Percentiles rank a stretch among this genome's conserved stretches.
Evolutionary conservation across 2,329 filamentous ascomycete species (phyloP).

Genomic region (Cadophora luteo-olivacea): DNA sequence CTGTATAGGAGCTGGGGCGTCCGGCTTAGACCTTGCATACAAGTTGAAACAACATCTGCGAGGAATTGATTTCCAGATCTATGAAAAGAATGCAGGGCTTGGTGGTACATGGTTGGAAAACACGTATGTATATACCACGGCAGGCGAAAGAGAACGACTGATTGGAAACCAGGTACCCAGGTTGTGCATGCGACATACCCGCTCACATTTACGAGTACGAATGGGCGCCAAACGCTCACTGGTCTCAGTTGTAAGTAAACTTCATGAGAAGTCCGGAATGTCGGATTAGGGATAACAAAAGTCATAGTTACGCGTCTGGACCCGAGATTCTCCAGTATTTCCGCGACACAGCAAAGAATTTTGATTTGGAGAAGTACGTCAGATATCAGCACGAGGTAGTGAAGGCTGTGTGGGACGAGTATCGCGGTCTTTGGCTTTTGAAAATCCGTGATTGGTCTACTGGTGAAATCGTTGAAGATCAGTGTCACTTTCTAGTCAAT

Average conservation of each 20-base stretch:
- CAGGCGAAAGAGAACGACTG: not conserved
- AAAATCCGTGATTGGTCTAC: constrained; percentile 27
- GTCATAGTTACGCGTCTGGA: no score
- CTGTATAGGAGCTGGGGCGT: constrained; percentile 33
- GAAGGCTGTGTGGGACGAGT: constrained; percentile 52
- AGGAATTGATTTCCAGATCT: constrained; percentile 50
- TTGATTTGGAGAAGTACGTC: constrained; percentile 56
- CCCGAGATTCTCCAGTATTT: constrained; percentile 46
- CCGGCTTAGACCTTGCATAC: constrained; percentile 34
- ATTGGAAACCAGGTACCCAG: constrained; percentile 45
- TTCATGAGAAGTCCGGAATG: no score
- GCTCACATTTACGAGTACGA: constrained; percentile 29
- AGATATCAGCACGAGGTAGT: constrained; percentile 54
- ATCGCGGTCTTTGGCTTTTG: constrained; percentile 22
- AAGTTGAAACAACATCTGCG: constrained; percentile 32
- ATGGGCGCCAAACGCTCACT: no score
- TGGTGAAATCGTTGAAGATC: no score
- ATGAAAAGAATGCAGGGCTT: constrained; percentile 47
- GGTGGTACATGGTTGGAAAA: constrained; percentile 66
- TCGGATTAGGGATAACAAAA: no score
- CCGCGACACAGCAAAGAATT: constrained; percentile 53
- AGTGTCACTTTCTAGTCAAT: no score
- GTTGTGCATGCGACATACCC: constrained; percentile 53
- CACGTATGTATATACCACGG: constrained; percentile 46
- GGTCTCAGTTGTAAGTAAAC: no score